Evolutionary conservation across 1,284 basidiomycete species (phyloP), one percentile per base, ranked within the genome.

Genomic region (Ganoderma sinense): DNA sequence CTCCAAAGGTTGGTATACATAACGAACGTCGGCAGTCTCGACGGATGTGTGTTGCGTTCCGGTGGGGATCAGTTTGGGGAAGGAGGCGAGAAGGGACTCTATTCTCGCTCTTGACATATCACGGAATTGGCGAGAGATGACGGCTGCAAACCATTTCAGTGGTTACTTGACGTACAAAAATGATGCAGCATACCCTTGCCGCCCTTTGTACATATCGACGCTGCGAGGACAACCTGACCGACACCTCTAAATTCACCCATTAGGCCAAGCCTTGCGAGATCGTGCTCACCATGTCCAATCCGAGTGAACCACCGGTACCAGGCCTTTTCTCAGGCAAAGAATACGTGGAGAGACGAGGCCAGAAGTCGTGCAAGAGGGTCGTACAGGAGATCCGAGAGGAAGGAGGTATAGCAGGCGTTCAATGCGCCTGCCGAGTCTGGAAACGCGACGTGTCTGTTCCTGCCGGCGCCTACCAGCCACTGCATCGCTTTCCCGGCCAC

Each of bases 41-140:
- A 98, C 93, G 16, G 96, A 96, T 11, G 98, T 99, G 83, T 99
- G 98, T 83, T 99, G 97, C 20, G 95, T 97, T 78, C 96, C 96
- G 71, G 93, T 89, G n/a, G 96, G 96, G 76, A 99, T 97, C 76
- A 99, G 91, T 82, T 98, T 99, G 13, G 97, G 97, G 86, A 99
- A 99, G 7, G 97, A 97, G 11, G 97, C 93, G 58, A 99, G 92
- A 41, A 99, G 91, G 55, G 96, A 95, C 82, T 99, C 97, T 78
- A 99, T 96, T 68, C 97, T 89, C 2, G 96, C 91, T 72, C 95
- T 89, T 36, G 96, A 91, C 90, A 99, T 95, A 71, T 97, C 96
- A 70, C 96, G 89, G 82, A 99, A 99, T 78, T 99, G 97, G 71
- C 98, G 94, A 71, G 97, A 98, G 75, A 99, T 91, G 59, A 99